Conservation (phyloP, 2,329 filamentous ascomycete species). For the Allantophomopsis lycopodina region DNA sequence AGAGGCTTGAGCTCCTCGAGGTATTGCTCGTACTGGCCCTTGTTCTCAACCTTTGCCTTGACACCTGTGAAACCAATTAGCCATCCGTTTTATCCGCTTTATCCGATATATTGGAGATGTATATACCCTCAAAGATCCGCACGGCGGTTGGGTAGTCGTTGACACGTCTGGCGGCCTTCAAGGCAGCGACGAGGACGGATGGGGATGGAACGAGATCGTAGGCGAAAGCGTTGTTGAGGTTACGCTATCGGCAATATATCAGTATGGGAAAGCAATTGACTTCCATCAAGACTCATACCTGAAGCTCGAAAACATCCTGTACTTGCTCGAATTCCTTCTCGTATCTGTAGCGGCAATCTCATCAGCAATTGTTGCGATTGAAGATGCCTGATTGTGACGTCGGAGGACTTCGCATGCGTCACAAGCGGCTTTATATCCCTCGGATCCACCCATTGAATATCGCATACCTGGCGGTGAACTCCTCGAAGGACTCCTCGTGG, state of each 20-base stretch:
- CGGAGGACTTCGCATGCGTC: background rate
- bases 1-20: constrained; percentile 84
- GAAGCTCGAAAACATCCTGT: constrained; percentile 98
- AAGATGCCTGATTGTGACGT: constrained; percentile 10
- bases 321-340: constrained; percentile 98
- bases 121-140: constrained; percentile 89
- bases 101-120: background rate
- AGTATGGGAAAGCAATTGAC: background rate
- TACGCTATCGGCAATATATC: constrained; percentile 42
- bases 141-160: constrained; percentile 98
- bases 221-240: constrained; percentile 98
- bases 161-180: constrained; percentile 87
- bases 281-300: constrained; percentile 45
- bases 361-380: constrained; percentile 23
- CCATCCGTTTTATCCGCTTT: constrained; percentile 5
- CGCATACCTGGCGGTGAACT: constrained; percentile 88
- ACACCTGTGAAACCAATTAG: constrained; percentile 46
- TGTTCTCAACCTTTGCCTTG: constrained; percentile 99
- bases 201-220: constrained; percentile 98
- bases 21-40: constrained; percentile 93
- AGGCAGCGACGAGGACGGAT: constrained; percentile 77
- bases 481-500: constrained; percentile 95
- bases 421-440: constrained; percentile 3
- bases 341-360: constrained; percentile 48
- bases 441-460: constrained; percentile 4